These are phyloP conservation scores for Aeminium ludgeri DNA, from an alignment of 495 filamentous ascomycete species.

Conservation along the genomic window DNA sequence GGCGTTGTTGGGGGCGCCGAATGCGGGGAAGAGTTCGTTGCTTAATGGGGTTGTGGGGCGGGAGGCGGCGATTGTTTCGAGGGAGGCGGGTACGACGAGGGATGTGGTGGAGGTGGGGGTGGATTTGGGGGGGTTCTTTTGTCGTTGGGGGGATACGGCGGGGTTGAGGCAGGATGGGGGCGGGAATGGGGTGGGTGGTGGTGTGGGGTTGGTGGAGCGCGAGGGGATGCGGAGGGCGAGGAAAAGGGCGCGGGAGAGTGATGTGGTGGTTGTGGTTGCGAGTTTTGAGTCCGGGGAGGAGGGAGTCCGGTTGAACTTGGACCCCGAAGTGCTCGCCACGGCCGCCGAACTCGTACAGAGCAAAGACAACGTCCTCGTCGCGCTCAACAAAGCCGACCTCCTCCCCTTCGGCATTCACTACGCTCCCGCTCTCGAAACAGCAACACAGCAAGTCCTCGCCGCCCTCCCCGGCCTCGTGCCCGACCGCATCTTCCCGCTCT, in stretches of 20 bases:
- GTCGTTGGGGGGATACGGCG: constrained; percentile 81
- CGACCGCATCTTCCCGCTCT: constrained; percentile 44
- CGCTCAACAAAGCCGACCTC: constrained; percentile 67
- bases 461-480: constrained; percentile 18
- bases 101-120: constrained; percentile 88
- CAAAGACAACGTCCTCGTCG: constrained; percentile 48
- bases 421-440: constrained; percentile 4
- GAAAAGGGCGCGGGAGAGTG: constrained; percentile 61
- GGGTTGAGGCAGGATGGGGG: constrained; percentile 52
- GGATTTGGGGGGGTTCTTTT: constrained; percentile 77
- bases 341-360: constrained; percentile 36
- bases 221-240: constrained; percentile 85
- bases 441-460: constrained; percentile 8
- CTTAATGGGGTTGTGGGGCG: constrained; percentile 82
- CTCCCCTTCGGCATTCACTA: too few relatives aligned
- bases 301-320: constrained; percentile 29
- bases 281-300: constrained; percentile 38
- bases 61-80: constrained; percentile 86
- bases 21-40: constrained; percentile 87
- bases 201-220: constrained; percentile 62
- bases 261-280: constrained; percentile 69
- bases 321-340: constrained; percentile 41
- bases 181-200: too few relatives aligned
- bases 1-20: constrained; percentile 76
- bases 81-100: constrained; percentile 79